Percentiles rank a stretch among this genome's conserved stretches.
Evolutionary conservation across 2,329 filamentous ascomycete species (phyloP).

Genomic region (Fusarium albidum): DNA sequence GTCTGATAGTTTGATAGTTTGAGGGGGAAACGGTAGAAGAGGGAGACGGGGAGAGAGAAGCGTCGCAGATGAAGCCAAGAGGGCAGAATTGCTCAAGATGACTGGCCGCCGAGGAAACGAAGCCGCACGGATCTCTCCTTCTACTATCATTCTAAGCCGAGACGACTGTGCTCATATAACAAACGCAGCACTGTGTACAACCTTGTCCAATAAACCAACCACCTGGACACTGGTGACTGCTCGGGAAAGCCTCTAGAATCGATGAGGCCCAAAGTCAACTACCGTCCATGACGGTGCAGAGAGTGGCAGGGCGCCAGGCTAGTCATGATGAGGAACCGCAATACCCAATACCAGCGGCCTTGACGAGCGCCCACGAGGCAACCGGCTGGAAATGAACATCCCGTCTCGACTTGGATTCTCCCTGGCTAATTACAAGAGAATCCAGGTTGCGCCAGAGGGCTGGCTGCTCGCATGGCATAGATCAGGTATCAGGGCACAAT

Average conservation of each 20-base stretch:
- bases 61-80: not conserved
- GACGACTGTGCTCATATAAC: not conserved
- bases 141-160: conserved; percentile 1
- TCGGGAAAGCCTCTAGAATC: not conserved
- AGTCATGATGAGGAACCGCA: conserved; percentile 24
- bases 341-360: conserved; percentile 8
- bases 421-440: no score
- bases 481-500: not conserved
- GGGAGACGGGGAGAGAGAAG: not conserved
- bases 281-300: conserved; percentile 5
- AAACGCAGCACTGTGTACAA: conserved; percentile 1
- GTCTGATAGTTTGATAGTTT: not conserved
- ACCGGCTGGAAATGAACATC: conserved; percentile 22
- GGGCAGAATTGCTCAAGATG: not conserved
- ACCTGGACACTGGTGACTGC: not conserved
- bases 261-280: conserved; percentile 1
- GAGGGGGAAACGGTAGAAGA: no score
- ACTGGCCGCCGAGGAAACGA: conserved; percentile 1
- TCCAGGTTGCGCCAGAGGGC: no score
- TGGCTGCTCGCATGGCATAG: no score
- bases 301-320: conserved; percentile 15
- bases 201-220: not conserved
- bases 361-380: conserved; percentile 29
- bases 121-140: conserved; percentile 21
- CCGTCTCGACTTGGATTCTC: conserved; percentile 17